Base-by-base conservation (phyloP, 2,329 filamentous ascomycete species). In the Xylaria hypoxylon region DNA sequence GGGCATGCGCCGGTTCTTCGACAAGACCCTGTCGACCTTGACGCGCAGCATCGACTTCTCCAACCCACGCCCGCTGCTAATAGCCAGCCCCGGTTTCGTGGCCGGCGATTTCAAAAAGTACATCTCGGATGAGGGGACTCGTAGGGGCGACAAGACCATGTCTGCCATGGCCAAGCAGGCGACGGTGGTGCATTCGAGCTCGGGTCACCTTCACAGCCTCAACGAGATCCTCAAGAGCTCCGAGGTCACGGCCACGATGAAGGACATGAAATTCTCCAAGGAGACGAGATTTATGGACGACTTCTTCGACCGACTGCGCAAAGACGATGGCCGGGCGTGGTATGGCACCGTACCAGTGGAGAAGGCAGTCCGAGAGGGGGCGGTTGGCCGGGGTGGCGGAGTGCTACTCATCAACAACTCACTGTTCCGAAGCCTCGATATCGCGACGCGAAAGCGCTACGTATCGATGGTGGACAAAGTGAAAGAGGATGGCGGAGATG, bases 71-170 rank as follows among this genome's bases (percentile, higher is more conserved):
- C 93, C 94, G 0, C 81, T 98, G 13, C 83, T 99, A 22, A 84
- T 99, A 2, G 96, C 95, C 1, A 94, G 92, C 67, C 95, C 96
- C 0, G 96, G 95, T 0, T 99, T 97, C 77, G 89, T 92, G 6
- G 95, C 95, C 0, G 82, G 86, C 2, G 90, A 90, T 22, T 97
- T 99, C 77, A 90, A 92, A 61, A 88, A 89, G 45, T 94, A 92
- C 80, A 86, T 90, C 42, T 82, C 86, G 26, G 89, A 88, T 40
- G 88, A 90, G 65, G 87, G 83, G 1, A 79, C 81, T 7, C 80
- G 85, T 62, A 82, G 81, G 69, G 82, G 79, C 2, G 92, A 96
- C 77, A 96, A 95, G 78, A 81, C 86, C 0, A 83, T 97, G 70
- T 80, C 87, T 72, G 81, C 81, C 5, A 84, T 92, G 70, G 83